Evolutionary conservation across 2,329 filamentous ascomycete species (phyloP).

Genomic region (Aspergillus sp.): DNA sequence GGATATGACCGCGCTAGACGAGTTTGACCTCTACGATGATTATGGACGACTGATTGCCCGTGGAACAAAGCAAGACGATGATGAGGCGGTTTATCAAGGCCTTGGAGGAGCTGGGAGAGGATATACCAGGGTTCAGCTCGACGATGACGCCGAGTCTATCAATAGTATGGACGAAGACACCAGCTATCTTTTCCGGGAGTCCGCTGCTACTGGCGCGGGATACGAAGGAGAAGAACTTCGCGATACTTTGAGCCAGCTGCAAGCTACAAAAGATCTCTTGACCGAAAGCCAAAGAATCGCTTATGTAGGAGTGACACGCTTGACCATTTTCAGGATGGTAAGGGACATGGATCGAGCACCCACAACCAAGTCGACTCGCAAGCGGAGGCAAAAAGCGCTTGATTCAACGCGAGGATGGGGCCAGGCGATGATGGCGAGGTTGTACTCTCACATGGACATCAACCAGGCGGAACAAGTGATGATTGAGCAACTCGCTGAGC

Average conservation of each 20-base stretch:
- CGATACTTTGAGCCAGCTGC: conserved; percentile 84
- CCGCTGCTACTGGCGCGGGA: conserved; percentile 61
- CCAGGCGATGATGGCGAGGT: conserved; percentile 94
- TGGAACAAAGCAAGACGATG: conserved; percentile 69
- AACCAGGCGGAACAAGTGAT: conserved; percentile 86
- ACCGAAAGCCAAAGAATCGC: conserved; percentile 95
- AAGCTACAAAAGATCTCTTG: conserved; percentile 91
- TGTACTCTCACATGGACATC: conserved; percentile 97
- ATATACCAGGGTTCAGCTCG: conserved; percentile 90
- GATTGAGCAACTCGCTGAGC: conserved; percentile 94
- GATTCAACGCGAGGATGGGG: conserved; percentile 93
- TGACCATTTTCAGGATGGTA: conserved; percentile 77
- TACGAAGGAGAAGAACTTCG: conserved; percentile 75
- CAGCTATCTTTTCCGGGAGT: conserved; percentile 85
- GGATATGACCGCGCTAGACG: conserved; percentile 88
- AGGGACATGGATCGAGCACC: conserved; percentile 64
- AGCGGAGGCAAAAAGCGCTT: conserved; percentile 65
- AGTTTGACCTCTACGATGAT: conserved; percentile 94
- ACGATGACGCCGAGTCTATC: conserved; percentile 89
- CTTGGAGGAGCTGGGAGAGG: conserved; percentile 90
- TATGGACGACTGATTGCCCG: conserved; percentile 82
- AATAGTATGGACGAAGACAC: conserved; percentile 98
- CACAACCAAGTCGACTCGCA: conserved; percentile 66
- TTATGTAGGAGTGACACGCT: conserved; percentile 84
- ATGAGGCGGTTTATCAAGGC: conserved; percentile 71